Evolutionary conservation across 768 basidiomycete genomes (phyloP), one percentile per base, ranked within the genome.

Genomic region (Phlebiopsis flavidoalba): DNA sequence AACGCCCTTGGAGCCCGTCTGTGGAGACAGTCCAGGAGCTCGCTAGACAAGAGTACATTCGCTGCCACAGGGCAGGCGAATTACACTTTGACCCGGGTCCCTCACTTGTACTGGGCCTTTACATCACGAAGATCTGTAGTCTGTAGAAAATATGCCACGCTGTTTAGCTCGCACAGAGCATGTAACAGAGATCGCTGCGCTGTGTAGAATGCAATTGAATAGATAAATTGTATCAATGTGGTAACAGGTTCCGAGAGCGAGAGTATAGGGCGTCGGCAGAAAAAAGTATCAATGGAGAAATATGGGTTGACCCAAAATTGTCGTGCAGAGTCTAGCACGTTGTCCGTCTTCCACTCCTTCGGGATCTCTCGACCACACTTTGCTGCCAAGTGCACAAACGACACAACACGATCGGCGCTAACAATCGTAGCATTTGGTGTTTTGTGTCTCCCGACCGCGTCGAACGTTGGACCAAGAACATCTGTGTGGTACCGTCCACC

Each of bases 371-470:
- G 10, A 7, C 53, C 53, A 22, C 51, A 60, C n/a, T 36, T 33
- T 12, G 10, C 19, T 10, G 51, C 37, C 36, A 60, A 31, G 19
- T 60, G 59, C 15, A 33, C 37, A 6, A 53, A 14, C 3, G 35
- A 37, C 3, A 53, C 46, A 26, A 60, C 48, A 12, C 36, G 19
- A 36, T 61, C 60, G 3, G 54, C 55, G 26, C n/a, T 11, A 15
- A 61, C 36, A 26, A 61, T 52, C 17, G 26, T 33, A 10, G 60
- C 60, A 24, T 61, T 48, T 21, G 55, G 60, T 40, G n/a, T n/a
- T n/a, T n/a, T n/a, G n/a, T n/a, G n/a, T 37, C 15, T 7, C n/a
- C n/a, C 21, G 46, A 21, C 14, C 48, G 54, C 31, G 40, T 57
- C 17, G 60, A 61, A 2, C 60, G 56, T 17, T 37, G 26, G 12